phyloP scores from a whole-genome alignment of 2,329 filamentous ascomycete genomes.

The Talaromyces sp. region DNA sequence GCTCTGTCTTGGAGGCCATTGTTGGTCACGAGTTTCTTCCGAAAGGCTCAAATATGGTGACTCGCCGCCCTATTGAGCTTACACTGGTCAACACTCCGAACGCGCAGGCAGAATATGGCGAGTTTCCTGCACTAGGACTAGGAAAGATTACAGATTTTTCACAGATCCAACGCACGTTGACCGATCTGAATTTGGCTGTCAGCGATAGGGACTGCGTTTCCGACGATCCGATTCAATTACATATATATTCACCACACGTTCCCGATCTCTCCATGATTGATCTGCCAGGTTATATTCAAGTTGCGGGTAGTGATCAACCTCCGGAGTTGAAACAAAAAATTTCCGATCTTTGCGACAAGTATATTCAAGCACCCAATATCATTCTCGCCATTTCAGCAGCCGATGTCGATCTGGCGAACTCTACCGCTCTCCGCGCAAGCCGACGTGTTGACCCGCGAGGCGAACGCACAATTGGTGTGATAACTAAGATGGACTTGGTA shows the following conservation, averaged over 20 bases:
- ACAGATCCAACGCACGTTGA: slow-evolving; percentile 82
- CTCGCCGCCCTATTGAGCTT: slow-evolving; percentile 88
- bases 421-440: slow-evolving; percentile 83
- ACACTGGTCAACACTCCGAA: slow-evolving; percentile 94
- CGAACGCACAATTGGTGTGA: slow-evolving; percentile 95
- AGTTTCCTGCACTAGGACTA: slow-evolving; percentile 88
- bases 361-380: slow-evolving; percentile 92
- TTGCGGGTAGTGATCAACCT: slow-evolving; percentile 86
- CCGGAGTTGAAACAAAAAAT: slow-evolving; percentile 93
- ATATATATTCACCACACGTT: slow-evolving; percentile 91
- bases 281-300: slow-evolving; percentile 94
- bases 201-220: slow-evolving; percentile 88
- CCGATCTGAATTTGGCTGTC: slow-evolving; percentile 90
- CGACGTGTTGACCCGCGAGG: slow-evolving; percentile 89
- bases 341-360: slow-evolving; percentile 93
- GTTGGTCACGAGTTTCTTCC: slow-evolving; percentile 97
- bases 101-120: slow-evolving; percentile 82
- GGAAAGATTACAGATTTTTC: slow-evolving; percentile 85
- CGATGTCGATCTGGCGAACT: slow-evolving; percentile 96
- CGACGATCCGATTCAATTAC: slow-evolving; percentile 93
- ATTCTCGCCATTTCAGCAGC: slow-evolving; percentile 96
- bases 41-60: slow-evolving; percentile 99
- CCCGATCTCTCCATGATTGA: slow-evolving; percentile 95
- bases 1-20: slow-evolving; percentile 92
- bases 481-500: slow-evolving; percentile 98